Conservation (phyloP, 176 grass and related monocot genomes). For the Aechmea fasciata region DNA sequence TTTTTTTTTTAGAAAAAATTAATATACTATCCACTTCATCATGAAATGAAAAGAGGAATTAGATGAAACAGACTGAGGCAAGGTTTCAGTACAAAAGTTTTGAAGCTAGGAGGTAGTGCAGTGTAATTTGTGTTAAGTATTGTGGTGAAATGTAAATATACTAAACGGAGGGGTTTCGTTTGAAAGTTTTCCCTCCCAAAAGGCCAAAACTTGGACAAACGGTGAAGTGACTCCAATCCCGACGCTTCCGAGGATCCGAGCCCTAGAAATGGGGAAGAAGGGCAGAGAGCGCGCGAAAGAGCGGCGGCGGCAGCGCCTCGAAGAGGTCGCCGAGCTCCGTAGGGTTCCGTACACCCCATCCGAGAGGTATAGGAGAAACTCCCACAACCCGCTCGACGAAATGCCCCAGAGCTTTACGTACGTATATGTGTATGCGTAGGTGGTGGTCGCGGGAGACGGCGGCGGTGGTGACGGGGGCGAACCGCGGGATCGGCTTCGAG, state of each 20-base stretch:
- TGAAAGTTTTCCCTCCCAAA: too few species aligned
- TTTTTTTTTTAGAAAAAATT: too few species aligned
- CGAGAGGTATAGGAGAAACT: constrained; percentile 28
- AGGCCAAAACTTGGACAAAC: too few species aligned
- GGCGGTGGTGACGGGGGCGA: constrained; percentile 73
- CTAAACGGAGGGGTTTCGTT: too few species aligned
- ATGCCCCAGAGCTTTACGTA: constrained; percentile 1
- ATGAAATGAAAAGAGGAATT: too few species aligned
- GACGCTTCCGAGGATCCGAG: background rate
- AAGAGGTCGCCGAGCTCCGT: constrained; percentile 53
- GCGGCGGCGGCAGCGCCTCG: constrained; percentile 53
- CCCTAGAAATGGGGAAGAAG: constrained; percentile 57
- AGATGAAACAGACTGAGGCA: too few species aligned
- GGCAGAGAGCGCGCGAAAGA: constrained; percentile 59
- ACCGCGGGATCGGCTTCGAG: constrained; percentile 77
- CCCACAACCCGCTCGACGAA: constrained; percentile 13
- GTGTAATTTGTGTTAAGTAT: too few species aligned
- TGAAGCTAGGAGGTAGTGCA: too few species aligned
- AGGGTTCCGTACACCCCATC: constrained; percentile 39
- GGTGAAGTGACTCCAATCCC: background rate
- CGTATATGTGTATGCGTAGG: constrained; percentile 9
- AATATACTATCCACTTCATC: too few species aligned
- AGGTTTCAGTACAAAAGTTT: too few species aligned
- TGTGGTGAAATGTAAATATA: too few species aligned
- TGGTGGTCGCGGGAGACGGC: constrained; percentile 37